Evolutionary conservation across 495 filamentous ascomycete species (phyloP).

Genomic region (Cercophora scortea): DNA sequence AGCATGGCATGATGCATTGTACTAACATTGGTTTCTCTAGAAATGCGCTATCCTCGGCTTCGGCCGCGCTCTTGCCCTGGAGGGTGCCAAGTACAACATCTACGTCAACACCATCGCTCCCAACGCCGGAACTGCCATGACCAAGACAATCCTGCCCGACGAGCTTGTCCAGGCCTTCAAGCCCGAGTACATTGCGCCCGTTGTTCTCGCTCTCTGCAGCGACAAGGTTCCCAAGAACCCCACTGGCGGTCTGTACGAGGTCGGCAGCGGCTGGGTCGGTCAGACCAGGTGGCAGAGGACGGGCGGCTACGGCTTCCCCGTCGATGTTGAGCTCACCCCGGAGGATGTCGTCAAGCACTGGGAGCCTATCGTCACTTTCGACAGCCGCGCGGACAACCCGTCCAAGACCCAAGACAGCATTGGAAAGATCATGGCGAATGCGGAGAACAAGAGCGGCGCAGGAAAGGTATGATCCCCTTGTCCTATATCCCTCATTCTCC

Average conservation of each 20-base stretch:
- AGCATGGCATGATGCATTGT: background rate
- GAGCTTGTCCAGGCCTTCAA: conserved; percentile 99
- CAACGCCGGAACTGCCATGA: conserved; percentile 96
- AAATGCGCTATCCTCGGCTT: conserved; percentile 95
- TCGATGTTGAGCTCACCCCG: conserved; percentile 79
- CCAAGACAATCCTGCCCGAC: conserved; percentile 87
- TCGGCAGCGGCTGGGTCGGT: conserved; percentile 90
- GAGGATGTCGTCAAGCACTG: conserved; percentile 76
- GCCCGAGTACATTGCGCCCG: conserved; percentile 93
- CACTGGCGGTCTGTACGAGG: conserved; percentile 91
- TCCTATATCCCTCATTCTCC: conserved; percentile 12
- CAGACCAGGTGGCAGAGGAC: conserved; percentile 91
- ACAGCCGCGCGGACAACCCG: conserved; percentile 85
- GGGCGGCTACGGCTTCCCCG: conserved; percentile 86
- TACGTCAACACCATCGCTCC: conserved; percentile 97
- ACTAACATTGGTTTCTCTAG: conserved; percentile 26
- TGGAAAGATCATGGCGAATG: conserved; percentile 86
- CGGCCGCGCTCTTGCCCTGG: conserved; percentile 83
- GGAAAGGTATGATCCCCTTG: conserved; percentile 39
- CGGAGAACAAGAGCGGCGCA: conserved; percentile 58
- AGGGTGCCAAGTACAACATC: conserved; percentile 97
- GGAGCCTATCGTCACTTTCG: conserved; percentile 76
- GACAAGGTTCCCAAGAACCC: conserved; percentile 78
- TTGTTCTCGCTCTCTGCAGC: conserved; percentile 81
- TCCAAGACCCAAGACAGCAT: conserved; percentile 67